Evolutionary conservation across 2,329 filamentous ascomycete species (phyloP).

Genomic region (Exophiala sideris): DNA sequence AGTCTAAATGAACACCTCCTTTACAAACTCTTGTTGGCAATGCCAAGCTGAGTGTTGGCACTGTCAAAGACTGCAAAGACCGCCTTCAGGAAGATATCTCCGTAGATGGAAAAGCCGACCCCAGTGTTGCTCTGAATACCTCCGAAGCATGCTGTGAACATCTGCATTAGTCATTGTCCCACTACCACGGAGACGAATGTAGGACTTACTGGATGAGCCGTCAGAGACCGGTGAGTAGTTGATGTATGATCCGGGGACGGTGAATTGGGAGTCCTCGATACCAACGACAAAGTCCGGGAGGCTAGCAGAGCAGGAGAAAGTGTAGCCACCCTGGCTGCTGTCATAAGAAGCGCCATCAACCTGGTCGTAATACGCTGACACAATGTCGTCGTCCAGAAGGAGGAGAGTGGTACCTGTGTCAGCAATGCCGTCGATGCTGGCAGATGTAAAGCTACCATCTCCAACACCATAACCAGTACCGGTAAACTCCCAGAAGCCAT

Average conservation of each 20-base stretch:
- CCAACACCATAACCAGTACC: constrained; percentile 57
- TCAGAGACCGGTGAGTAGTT: constrained; percentile 37
- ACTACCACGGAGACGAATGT: background rate
- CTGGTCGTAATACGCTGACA: constrained; percentile 58
- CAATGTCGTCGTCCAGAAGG: constrained; percentile 54
- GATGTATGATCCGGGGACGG: constrained; percentile 53
- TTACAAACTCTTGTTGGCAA: constrained; percentile 24
- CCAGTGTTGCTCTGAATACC: constrained; percentile 65
- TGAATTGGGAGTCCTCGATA: constrained; percentile 50
- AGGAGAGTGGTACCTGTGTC: constrained; percentile 70
- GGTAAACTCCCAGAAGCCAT: constrained; percentile 64
- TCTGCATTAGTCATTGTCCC: background rate
- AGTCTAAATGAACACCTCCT: background rate
- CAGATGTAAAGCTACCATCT: constrained; percentile 35
- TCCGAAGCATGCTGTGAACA: constrained; percentile 59
- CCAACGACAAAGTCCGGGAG: constrained; percentile 54
- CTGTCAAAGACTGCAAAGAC: constrained; percentile 70
- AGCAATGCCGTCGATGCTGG: constrained; percentile 55
- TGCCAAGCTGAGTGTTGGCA: constrained; percentile 25
- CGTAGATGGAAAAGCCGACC: constrained; percentile 64
- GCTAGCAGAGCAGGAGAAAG: constrained; percentile 48
- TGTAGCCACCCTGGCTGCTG: constrained; percentile 24
- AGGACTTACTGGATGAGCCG: constrained; percentile 22
- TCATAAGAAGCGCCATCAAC: constrained; percentile 47
- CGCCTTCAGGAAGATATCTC: constrained; percentile 75